Evolutionary conservation across 805 yeast species (phyloP).

Genomic region (Wickerhamomyces silvicola): DNA sequence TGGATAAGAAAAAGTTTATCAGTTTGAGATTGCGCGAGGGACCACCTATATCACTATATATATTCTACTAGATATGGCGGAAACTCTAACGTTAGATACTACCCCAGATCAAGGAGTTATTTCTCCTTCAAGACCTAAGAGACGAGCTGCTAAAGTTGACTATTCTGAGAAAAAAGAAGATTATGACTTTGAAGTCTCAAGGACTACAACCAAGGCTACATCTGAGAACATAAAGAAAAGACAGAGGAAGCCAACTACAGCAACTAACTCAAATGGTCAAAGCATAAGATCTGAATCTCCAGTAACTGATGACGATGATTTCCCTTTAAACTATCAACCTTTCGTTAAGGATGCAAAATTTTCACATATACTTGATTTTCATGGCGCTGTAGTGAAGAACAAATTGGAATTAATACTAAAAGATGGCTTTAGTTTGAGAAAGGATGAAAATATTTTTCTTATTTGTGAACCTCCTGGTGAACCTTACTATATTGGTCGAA

Average conservation of each 20-base stretch:
- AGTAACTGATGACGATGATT: constrained; percentile 5
- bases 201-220: not conserved
- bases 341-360: constrained; percentile 14
- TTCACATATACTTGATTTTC: constrained; percentile 31
- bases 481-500: constrained; percentile 83
- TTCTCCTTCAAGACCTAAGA: constrained; percentile 9
- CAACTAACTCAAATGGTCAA: not conserved
- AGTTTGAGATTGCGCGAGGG: too few relatives aligned
- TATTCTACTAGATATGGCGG: too few relatives aligned
- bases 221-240: constrained; percentile 1
- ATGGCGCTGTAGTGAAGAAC: constrained; percentile 30
- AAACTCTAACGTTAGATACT: too few relatives aligned
- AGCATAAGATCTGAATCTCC: constrained; percentile 10
- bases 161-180: constrained; percentile 18
- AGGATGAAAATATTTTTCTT: constrained; percentile 66
- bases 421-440: constrained; percentile 18
- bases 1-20: too few relatives aligned
- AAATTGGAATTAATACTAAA: constrained; percentile 12
- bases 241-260: not conserved
- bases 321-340: constrained; percentile 23
- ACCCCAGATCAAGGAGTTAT: too few relatives aligned
- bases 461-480: constrained; percentile 91
- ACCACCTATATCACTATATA: too few relatives aligned
- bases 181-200: constrained; percentile 7
- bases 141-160: constrained; percentile 22